A percentile compares a stretch with the other conserved stretches of the same genome.
Conservation (phyloP, 1,284 basidiomycete genomes). For the Cerrena zonata region DNA sequence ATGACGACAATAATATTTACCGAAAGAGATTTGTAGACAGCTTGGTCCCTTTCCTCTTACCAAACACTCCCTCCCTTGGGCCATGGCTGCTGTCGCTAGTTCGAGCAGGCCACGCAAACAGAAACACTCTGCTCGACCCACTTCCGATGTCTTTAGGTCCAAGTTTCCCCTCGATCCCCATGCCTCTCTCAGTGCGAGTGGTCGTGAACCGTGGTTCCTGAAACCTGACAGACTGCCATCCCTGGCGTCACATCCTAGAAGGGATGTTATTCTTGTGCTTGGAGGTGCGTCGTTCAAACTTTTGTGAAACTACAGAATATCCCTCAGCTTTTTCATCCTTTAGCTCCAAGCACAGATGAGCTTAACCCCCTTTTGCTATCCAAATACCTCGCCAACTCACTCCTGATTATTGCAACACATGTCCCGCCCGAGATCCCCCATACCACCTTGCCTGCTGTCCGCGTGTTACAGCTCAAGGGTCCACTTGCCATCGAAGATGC, state of each 20-base stretch:
- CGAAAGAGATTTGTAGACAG: background rate
- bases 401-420: slow-evolving; percentile 48
- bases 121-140: background rate
- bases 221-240: slow-evolving; percentile 25
- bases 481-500: slow-evolving; percentile 41
- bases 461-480: slow-evolving; percentile 39
- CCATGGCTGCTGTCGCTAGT: background rate
- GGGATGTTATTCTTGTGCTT: slow-evolving; percentile 45
- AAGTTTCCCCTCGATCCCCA: slow-evolving; percentile 49
- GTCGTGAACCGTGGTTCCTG: slow-evolving; percentile 34
- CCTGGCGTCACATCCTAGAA: slow-evolving; percentile 21
- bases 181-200: slow-evolving; percentile 18
- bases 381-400: slow-evolving; percentile 36
- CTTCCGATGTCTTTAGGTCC: slow-evolving; percentile 40
- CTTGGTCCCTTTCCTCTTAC: background rate
- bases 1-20: background rate
- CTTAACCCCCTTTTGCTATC: slow-evolving; percentile 43
- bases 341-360: slow-evolving; percentile 36
- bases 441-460: slow-evolving; percentile 33
- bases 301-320: background rate
- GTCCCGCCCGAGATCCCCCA: slow-evolving; percentile 33
- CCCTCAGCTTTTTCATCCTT: background rate
- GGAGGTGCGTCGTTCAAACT: slow-evolving; percentile 34
- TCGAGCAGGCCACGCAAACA: background rate
- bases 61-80: background rate